Base-by-base conservation (phyloP, 495 filamentous ascomycete genomes). In the Xylaria flabelliformis region DNA sequence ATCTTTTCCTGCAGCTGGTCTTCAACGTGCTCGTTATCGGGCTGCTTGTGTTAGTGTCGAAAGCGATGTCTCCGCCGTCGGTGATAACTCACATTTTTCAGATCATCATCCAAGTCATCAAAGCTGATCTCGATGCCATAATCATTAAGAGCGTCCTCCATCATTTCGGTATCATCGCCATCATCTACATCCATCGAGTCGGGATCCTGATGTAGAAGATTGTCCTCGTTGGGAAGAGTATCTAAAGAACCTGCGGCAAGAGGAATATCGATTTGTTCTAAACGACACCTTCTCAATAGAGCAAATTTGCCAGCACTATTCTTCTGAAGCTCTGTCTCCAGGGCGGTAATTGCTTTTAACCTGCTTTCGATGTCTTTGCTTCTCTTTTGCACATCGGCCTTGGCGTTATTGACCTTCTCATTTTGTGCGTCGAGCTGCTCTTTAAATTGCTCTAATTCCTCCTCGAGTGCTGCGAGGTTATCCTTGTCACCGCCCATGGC, bases 41-140 rank as follows among this genome's bases (percentile, higher is more conserved):
- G 85, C 91, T 94, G 72, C 51, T 46, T 51, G 56, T 39, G 72
- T 83, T 73, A 77, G 78, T 51, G 56, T 39, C 64, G 3, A 53
- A 51, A 26, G 32, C 15, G 53, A 21, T 10, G n/a, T 39, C 0
- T 26, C 15, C 9, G 8, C 7, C 7, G 15, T 53, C 2, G 17
- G 48, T 36, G 42, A 39, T 32, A 59, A 82, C 89, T 77, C 82
- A 93, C 93, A 77, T 91, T 89, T 81, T 92, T 93, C 15, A 97
- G 85, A 21, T 97, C 93, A 32, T 95, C 93, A 72, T 94, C 93
- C 4, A 99, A 88, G 63, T 90, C 88, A 64, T 93, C 90, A 82
- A 97, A 99, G 80, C 97, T 90, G 66, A 97, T 86, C 72, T 96
- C 92, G 71, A 99, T 97, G 65, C 97, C 97, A 77, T 97, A 96